phyloP scores from a whole-genome alignment of 495 filamentous ascomycete species.

The Rhypophila decipiens region DNA sequence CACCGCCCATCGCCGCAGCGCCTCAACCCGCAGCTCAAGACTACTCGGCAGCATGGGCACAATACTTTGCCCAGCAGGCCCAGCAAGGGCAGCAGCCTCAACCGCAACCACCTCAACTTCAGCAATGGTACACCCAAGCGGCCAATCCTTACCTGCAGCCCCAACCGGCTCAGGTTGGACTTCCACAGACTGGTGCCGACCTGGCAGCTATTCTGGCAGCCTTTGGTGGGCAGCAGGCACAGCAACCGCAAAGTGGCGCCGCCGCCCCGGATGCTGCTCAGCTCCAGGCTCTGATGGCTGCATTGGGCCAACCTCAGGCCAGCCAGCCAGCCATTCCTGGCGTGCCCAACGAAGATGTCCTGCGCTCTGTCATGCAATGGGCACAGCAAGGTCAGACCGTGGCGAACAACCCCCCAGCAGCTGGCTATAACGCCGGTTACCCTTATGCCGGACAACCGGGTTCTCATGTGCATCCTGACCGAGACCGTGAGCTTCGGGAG shows the following conservation, averaged over 20 bases:
- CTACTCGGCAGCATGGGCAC: constrained; percentile 22
- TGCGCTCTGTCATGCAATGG: constrained; percentile 17
- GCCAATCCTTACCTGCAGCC: constrained; percentile 16
- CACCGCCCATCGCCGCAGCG: neutral
- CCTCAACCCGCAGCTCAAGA: constrained; percentile 12
- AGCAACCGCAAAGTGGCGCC: constrained; percentile 10
- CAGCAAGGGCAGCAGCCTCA: constrained; percentile 18
- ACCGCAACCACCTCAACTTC: constrained; percentile 21
- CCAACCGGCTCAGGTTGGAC: constrained; percentile 2
- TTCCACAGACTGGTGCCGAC: constrained; percentile 9
- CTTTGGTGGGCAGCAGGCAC: constrained; percentile 9
- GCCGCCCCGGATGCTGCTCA: constrained; percentile 6
- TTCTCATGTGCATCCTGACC: constrained; percentile 10
- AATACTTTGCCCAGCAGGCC: constrained; percentile 23
- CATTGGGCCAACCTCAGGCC: constrained; percentile 12
- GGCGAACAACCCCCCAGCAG: neutral
- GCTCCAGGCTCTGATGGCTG: constrained; percentile 15
- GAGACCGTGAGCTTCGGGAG: neutral
- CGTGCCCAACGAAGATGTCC: constrained; percentile 16
- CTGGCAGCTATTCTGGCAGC: constrained; percentile 18
- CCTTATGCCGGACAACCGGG: neutral
- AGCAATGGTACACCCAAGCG: constrained; percentile 23
- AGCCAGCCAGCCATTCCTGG: constrained; percentile 1
- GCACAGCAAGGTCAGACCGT: constrained; percentile 5
- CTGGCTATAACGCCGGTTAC: constrained; percentile 3